A percentile compares a stretch with the other conserved stretches of the same genome.
Evolutionary conservation across 306 rosid genomes (phyloP).

Genomic region (Mimosa bimucronata): DNA sequence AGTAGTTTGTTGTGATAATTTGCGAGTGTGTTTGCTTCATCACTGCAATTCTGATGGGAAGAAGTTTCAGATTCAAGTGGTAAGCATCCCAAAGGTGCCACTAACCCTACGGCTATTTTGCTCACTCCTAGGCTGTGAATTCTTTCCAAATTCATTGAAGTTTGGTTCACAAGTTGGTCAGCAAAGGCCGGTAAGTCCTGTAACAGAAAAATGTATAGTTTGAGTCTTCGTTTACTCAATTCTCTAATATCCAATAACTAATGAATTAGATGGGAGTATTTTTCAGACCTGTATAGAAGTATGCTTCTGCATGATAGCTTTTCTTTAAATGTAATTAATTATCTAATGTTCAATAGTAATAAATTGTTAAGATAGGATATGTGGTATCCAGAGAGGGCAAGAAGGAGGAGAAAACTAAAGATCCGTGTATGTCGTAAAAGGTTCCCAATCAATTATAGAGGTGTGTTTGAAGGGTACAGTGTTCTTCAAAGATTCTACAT

Average conservation of each 20-base stretch:
- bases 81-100: slow-evolving; percentile 59
- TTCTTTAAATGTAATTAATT: no score
- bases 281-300: no score
- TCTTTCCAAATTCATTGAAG: slow-evolving; percentile 38
- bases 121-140: slow-evolving; percentile 45
- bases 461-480: no score
- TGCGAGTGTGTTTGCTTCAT: slow-evolving; percentile 31
- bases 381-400: no score
- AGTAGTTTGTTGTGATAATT: slow-evolving; percentile 46
- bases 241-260: background rate
- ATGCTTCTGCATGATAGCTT: no score
- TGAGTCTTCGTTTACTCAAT: background rate
- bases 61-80: slow-evolving; percentile 23
- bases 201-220: background rate
- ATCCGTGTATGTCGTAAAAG: no score
- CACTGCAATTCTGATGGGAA: slow-evolving; percentile 29
- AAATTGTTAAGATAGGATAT: no score
- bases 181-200: slow-evolving; percentile 40
- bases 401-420: no score
- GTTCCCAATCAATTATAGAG: no score
- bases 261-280: no score
- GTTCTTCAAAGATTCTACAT: no score
- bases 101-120: slow-evolving; percentile 46
- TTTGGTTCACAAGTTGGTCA: slow-evolving; percentile 43
- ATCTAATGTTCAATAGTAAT: no score